A percentile compares a stretch with the other conserved stretches of the same genome.
Evolutionary conservation across 305 asterid species (phyloP).

Genomic region (Rubia balearica): DNA sequence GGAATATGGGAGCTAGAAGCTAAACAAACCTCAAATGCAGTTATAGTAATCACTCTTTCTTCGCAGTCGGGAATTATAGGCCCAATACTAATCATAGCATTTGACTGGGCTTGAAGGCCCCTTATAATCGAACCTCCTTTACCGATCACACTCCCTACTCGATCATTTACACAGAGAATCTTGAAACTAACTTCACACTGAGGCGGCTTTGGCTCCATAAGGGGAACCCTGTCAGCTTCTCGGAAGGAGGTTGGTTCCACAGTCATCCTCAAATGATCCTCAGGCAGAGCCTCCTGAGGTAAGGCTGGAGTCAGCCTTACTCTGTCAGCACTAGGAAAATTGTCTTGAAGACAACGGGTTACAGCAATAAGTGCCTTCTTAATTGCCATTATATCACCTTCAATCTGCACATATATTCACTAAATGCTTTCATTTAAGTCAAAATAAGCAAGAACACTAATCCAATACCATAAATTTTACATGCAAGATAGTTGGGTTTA

Average conservation of each 20-base stretch:
- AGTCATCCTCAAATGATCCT: constrained; percentile 33
- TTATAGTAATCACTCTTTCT: constrained; percentile 51
- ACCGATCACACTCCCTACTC: constrained; percentile 59
- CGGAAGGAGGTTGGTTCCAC: constrained; percentile 30
- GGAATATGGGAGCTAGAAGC: not conserved
- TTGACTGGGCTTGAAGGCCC: constrained; percentile 47
- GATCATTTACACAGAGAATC: constrained; percentile 51
- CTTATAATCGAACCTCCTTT: constrained; percentile 56
- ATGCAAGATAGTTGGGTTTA: not conserved
- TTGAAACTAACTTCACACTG: constrained; percentile 47
- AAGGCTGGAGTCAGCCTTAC: constrained; percentile 16
- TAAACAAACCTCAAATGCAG: constrained; percentile 54
- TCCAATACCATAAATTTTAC: not conserved
- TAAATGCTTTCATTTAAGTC: not conserved
- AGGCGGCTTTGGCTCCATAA: constrained; percentile 24
- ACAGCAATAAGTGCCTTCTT: constrained; percentile 64
- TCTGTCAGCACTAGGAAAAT: constrained; percentile 31
- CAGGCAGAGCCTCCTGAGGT: constrained; percentile 25
- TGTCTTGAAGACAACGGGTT: constrained; percentile 58
- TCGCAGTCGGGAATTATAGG: constrained; percentile 36
- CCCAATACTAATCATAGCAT: constrained; percentile 49
- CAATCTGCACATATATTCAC: constrained; percentile 36
- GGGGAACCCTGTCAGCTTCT: constrained; percentile 26
- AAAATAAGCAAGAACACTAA: not conserved
- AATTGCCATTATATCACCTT: constrained; percentile 50